Base-by-base conservation (phyloP, 768 basidiomycete genomes). In the Gyrodon lividus region DNA sequence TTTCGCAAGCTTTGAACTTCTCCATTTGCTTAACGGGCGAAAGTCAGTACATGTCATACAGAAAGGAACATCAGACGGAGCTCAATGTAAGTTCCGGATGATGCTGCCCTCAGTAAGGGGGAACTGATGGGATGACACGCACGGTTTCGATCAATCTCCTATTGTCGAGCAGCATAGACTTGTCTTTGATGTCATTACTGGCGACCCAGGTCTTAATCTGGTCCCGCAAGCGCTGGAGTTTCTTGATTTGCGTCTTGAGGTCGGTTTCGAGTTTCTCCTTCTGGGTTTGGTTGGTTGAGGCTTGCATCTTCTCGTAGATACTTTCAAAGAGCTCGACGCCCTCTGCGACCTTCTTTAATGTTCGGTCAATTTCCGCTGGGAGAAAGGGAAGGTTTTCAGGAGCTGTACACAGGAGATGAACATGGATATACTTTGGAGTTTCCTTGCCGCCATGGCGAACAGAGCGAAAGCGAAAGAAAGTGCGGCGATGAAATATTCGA, bases 1-100 rank as follows among this genome's bases (percentile, higher is more conserved):
- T 99, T 76, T 99, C 97, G 74, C 95, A 94, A 20, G 96, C 96
- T 65, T 99, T 99, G 83, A 99, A 99, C 68, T 93, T 95, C 77
- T 99, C 97, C 97, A 99, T 99, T 98, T 98, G 97, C 97, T 98
- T 71, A 50, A 54, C 52, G 67, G 50, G 52, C 40, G 14, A 17
- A 31, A 34, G 60, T 54, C 43, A 52, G 54, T 34, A 23, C 8
- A 30, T 6, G 35, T 51, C 17, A 19, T 45, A 39, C 31, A n/a
- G 45, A 51, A 23, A 54, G 52, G 38, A 16, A 59, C 47, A 49
- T 43, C 52, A 63, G 47, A 58, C 28, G 33, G 48, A 33, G 39
- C 52, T 37, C 46, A 24, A 31, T 24, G 35, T 35, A 40, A 26
- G 34, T 24, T 34, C 39, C 57, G 54, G 26, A 45, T 34, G 23